These are phyloP conservation scores for Moesziomyces antarcticus DNA, from an alignment of 1,284 basidiomycete species.

Conservation along the genomic window DNA sequence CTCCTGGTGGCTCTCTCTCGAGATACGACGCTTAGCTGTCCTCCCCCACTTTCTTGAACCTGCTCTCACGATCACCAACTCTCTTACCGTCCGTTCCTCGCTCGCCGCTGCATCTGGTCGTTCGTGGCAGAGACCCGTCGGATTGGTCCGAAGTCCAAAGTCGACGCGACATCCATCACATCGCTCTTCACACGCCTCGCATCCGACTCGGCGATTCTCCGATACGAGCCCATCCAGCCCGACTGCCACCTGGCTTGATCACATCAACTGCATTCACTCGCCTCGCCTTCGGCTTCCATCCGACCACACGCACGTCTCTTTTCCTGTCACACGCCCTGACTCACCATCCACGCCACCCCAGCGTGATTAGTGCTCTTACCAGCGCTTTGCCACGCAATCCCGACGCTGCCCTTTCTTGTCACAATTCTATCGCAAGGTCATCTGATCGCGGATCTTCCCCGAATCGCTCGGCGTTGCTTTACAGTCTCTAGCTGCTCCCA, in stretches of 20 bases:
- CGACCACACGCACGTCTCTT: neutral
- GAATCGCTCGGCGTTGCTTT: neutral
- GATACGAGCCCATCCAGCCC: neutral
- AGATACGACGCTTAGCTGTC: too few relatives aligned
- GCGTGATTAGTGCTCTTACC: neutral
- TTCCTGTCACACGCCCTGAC: neutral
- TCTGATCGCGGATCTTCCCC: too few relatives aligned
- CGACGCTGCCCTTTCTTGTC: neutral
- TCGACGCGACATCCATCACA: too few relatives aligned
- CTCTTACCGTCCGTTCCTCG: too few relatives aligned
- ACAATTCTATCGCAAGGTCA: neutral
- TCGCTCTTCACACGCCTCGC: neutral
- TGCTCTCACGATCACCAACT: too few relatives aligned
- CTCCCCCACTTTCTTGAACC: too few relatives aligned
- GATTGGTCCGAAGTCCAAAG: too few relatives aligned
- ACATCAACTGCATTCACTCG: neutral
- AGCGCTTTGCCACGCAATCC: neutral
- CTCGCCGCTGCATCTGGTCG: too few relatives aligned
- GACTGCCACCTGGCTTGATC: neutral
- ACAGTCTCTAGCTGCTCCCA: constrained; percentile 4
- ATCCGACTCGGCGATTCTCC: neutral
- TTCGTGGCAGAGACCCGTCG: too few relatives aligned
- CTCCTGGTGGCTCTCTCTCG: neutral
- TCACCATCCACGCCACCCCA: neutral
- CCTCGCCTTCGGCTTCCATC: neutral